A percentile compares a stretch with the other conserved stretches of the same genome.
Conservation (phyloP, 2,329 filamentous ascomycete genomes). For the Penicillium occitanis region DNA sequence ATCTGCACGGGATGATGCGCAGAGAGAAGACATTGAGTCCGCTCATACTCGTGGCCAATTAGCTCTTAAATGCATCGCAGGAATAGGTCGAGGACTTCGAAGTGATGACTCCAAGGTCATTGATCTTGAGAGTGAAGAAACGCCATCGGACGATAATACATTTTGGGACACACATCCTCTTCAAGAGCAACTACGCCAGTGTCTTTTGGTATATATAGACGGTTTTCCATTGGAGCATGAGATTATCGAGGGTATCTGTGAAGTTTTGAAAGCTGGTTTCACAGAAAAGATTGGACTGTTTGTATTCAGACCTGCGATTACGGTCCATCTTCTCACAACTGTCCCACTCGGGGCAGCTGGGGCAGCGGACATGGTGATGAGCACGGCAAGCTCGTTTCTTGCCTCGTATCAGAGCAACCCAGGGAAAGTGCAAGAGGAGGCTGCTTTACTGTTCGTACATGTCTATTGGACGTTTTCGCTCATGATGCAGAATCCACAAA, state of each 20-base stretch:
- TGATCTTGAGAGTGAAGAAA: constrained; percentile 32
- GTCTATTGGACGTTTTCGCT: constrained; percentile 41
- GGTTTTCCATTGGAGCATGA: constrained; percentile 41
- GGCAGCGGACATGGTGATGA: constrained; percentile 46
- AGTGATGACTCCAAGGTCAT: constrained; percentile 38
- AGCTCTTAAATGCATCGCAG: constrained; percentile 42
- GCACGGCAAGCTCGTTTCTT: constrained; percentile 47
- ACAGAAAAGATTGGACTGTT: constrained; percentile 46
- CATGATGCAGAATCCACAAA: constrained; percentile 36
- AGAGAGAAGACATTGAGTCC: constrained; percentile 34
- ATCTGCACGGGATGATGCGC: constrained; percentile 34
- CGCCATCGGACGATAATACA: constrained; percentile 32
- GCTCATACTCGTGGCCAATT: constrained; percentile 36
- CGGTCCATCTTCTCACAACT: constrained; percentile 43
- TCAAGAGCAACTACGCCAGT: constrained; percentile 42
- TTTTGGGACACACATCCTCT: constrained; percentile 41
- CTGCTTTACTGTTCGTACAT: constrained; percentile 39
- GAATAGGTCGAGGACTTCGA: constrained; percentile 43
- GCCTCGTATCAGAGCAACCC: constrained; percentile 43
- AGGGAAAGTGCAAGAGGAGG: constrained; percentile 35
- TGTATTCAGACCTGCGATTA: constrained; percentile 44
- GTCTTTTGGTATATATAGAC: constrained; percentile 41
- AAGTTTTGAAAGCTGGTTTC: constrained; percentile 48
- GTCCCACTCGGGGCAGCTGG: constrained; percentile 41
- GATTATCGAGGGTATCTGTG: constrained; percentile 48